A percentile compares a stretch with the other conserved stretches of the same genome.
Conservation (phyloP, 228 moss, liverwort and hornwort species). For the Sphagnum fallax region DNA sequence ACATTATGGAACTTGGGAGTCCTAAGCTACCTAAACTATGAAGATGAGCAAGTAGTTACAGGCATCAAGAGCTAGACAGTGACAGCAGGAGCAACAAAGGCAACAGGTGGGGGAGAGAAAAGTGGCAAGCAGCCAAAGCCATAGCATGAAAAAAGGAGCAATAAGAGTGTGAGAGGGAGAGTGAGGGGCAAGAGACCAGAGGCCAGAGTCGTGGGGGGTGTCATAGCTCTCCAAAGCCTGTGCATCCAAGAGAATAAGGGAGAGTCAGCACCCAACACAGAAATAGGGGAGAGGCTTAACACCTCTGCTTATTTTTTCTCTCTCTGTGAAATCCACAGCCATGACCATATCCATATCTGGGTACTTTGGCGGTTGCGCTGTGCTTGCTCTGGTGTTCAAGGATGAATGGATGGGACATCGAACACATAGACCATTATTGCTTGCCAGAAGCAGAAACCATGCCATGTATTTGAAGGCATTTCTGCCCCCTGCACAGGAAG, state of each 20-base stretch:
- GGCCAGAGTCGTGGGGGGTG: constrained; percentile 82
- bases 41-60: too few relatives aligned
- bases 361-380: constrained; percentile 67
- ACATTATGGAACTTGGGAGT: too few relatives aligned
- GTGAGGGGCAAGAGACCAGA: constrained; percentile 48
- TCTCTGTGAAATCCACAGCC: constrained; percentile 99
- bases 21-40: too few relatives aligned
- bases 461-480: constrained; percentile 59
- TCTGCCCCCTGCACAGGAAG: constrained; percentile 69
- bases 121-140: too few relatives aligned
- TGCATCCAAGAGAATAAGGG: constrained; percentile 99
- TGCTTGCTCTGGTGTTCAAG: constrained; percentile 89
- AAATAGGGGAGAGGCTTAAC: constrained; percentile 92
- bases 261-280: constrained; percentile 99
- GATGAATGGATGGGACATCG: constrained; percentile 63
- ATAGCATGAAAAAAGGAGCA: too few relatives aligned
- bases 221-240: constrained; percentile 99
- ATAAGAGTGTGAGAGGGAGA: background rate
- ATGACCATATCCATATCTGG: constrained; percentile 85
- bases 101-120: too few relatives aligned
- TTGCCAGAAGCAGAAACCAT: constrained; percentile 66
- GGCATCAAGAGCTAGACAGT: too few relatives aligned
- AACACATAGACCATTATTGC: constrained; percentile 78
- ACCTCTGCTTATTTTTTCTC: constrained; percentile 57
- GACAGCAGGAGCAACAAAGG: too few relatives aligned